Evolutionary conservation across 352 stramenopile genomes (phyloP), one percentile per base, ranked within the genome.

Genomic region (Pythium coloratum): DNA sequence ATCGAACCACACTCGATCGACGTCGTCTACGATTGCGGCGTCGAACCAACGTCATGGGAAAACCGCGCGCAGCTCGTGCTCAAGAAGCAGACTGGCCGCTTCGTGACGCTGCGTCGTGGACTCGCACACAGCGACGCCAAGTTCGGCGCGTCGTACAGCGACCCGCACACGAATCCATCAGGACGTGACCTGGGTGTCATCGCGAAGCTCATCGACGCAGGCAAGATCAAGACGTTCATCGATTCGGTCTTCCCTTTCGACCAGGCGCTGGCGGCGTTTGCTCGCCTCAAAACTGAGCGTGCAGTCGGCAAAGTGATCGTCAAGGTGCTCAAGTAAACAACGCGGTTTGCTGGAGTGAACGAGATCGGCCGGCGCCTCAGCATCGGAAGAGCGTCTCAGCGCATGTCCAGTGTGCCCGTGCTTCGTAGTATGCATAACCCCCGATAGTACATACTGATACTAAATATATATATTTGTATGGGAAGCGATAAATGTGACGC

Each of bases 221-320:
- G 72, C 9, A 66, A 79, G 53, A 49, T 80, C 13, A 74, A 76
- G 33, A 55, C 65, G 18, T 34, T 67, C 1, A 70, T 83, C 12
- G 74, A 79, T 57, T 70, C 62, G 24, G 64, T 78, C 2, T 80
- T 83, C 57, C 53, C 64, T 36, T 81, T 90, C 30, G 65, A 83
- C 44, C 66, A 78, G 26, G 54, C 76, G 5, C 12, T 69, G 13
- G 78, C 82, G 6, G 84, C 73, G 44, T 78, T 85, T 46, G 47
- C 56, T 20, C 71, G 76, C 28, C 64, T 82, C 1, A 85, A 86
- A 66, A 66, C 50, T 1, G 59, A 72, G 51, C 80, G 77, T 20
- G 74, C 77, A 0, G 72, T 69, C 38, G 77, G 77, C 33, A 59
- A 65, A 59, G 20, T 65, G 16, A 26, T 59, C 53, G 53, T 59